Evolutionary conservation across 1,284 basidiomycete species (phyloP), one percentile per base, ranked within the genome.

Genomic region (Fomitopsis betulina): DNA sequence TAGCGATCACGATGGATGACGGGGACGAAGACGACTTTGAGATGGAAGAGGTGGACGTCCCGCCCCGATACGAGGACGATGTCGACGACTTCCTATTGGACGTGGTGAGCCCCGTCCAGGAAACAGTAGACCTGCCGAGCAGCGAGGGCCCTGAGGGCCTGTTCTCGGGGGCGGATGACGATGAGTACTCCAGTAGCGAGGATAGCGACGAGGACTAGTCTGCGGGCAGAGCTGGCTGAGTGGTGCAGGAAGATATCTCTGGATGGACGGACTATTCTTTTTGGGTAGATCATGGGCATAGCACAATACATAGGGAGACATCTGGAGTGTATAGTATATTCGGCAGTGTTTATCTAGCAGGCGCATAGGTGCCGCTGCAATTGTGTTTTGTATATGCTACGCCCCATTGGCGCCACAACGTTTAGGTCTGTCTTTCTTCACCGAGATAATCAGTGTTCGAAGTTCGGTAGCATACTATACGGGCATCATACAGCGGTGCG

Each of bases 141-240:
- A 60, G 58, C 12, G 56, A 27, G 15, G 30, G 37, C 19, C 19
- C 17, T 32, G 42, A 27, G 12, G 5, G 23, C 25, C 47, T 23
- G 6, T 37, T 2, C 21, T 12, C 35, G 23, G 12, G n/a, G 58
- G 62, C 38, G 74, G 64, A 77, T 39, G 83, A 87, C 38, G 85
- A 87, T 54, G 85, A 85, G 56, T 84, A 77, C 58, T 77, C 81
- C 42, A 81, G 80, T 39, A 87, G 84, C 63, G 87, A 87, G 12
- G 85, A 87, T 3, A 87, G 83, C 66, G 87, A 89, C 62, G 85
- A 89, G 51, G 85, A 87, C 63, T 85, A 60, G 57, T 13, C 21
- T 37, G 23, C 35, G 35, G 13, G 35, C 35, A 12, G 23, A 25
- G 10, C 12, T 47, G 27, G 23, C 10, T 32, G 9, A n/a, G 39